Evolutionary conservation across 768 basidiomycete genomes (phyloP).

Genomic region (Xerocomellus amylosporus): DNA sequence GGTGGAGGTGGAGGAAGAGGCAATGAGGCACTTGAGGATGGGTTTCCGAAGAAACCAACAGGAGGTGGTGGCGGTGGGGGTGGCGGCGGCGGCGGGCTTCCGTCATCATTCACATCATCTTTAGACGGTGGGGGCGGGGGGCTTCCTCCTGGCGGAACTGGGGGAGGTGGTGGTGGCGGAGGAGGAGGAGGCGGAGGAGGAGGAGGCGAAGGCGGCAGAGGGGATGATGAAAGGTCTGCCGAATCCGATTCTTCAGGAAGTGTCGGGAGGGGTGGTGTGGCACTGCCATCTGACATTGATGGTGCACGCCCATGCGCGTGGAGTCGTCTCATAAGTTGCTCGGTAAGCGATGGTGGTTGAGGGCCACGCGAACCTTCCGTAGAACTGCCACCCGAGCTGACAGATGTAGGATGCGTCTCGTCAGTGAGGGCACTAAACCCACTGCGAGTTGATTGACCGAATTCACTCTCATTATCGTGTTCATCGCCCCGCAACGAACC

Average conservation of each 20-base stretch:
- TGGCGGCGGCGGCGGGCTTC: constrained; percentile 32
- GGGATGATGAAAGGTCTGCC: constrained; percentile 26
- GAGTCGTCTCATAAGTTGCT: constrained; percentile 61
- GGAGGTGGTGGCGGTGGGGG: constrained; percentile 39
- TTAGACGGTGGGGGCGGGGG: constrained; percentile 18
- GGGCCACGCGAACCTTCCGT: constrained; percentile 34
- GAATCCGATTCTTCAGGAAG: constrained; percentile 40
- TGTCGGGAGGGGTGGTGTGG: constrained; percentile 35
- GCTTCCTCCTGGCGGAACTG: constrained; percentile 3
- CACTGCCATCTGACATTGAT: constrained; percentile 38
- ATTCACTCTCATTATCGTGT: constrained; percentile 57
- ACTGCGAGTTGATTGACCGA: constrained; percentile 45
- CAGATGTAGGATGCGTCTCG: constrained; percentile 55
- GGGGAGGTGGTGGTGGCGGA: constrained; percentile 19
- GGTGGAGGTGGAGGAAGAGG: constrained; percentile 40
- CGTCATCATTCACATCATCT: constrained; percentile 8
- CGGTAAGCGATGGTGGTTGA: constrained; percentile 52
- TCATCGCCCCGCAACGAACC: constrained; percentile 45
- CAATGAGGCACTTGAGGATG: constrained; percentile 20
- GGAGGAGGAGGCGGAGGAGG: constrained; percentile 20
- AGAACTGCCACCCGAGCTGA: constrained; percentile 44
- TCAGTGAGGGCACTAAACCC: constrained; percentile 40
- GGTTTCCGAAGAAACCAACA: constrained; percentile 30
- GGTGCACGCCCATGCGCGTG: constrained; percentile 46
- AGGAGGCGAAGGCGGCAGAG: constrained; percentile 25